These are phyloP conservation scores for Chaetomiaceae sp. DNA, from an alignment of 2,329 filamentous ascomycete species.

Conservation along the genomic window DNA sequence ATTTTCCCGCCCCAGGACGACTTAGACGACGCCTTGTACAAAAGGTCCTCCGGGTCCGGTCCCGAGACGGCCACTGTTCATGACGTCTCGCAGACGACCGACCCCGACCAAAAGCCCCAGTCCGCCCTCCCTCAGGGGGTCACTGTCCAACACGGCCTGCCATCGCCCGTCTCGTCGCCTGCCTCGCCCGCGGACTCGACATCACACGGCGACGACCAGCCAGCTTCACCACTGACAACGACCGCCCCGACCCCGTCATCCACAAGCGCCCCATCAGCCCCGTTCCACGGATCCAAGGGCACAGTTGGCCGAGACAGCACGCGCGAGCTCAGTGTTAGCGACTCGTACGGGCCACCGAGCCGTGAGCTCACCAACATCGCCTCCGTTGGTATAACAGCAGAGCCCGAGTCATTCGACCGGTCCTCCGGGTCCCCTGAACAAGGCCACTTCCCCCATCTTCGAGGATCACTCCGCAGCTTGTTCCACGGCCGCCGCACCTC, in stretches of 20 bases:
- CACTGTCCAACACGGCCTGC: conserved; percentile 22
- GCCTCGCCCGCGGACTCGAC: conserved; percentile 19
- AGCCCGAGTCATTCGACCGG: conserved; percentile 25
- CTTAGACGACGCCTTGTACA: conserved; percentile 21
- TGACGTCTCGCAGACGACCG: conserved; percentile 4
- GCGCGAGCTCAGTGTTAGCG: conserved; percentile 23
- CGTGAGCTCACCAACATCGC: conserved; percentile 22
- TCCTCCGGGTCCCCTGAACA: conserved; percentile 13
- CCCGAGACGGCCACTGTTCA: conserved; percentile 10
- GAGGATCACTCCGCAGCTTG: conserved; percentile 22
- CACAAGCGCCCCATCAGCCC: conserved; percentile 1
- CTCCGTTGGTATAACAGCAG: conserved; percentile 25
- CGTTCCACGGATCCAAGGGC: conserved; percentile 15
- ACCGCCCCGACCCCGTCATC: conserved; percentile 11
- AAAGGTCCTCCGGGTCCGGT: conserved; percentile 17
- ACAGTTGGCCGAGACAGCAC: conserved; percentile 22
- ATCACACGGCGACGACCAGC: conserved; percentile 12
- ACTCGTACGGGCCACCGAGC: conserved; percentile 24
- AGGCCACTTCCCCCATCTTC: conserved; percentile 19
- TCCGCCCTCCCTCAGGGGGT: conserved; percentile 19
- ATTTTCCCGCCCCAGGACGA: conserved; percentile 16
- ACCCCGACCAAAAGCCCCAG: conserved; percentile 16
- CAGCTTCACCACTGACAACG: conserved; percentile 11
- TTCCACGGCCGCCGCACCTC: conserved; percentile 21
- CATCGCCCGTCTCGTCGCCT: conserved; percentile 25